These are phyloP conservation scores for Oryza nivara DNA, from an alignment of 176 grass and related monocot genomes.

Conservation along the genomic window DNA sequence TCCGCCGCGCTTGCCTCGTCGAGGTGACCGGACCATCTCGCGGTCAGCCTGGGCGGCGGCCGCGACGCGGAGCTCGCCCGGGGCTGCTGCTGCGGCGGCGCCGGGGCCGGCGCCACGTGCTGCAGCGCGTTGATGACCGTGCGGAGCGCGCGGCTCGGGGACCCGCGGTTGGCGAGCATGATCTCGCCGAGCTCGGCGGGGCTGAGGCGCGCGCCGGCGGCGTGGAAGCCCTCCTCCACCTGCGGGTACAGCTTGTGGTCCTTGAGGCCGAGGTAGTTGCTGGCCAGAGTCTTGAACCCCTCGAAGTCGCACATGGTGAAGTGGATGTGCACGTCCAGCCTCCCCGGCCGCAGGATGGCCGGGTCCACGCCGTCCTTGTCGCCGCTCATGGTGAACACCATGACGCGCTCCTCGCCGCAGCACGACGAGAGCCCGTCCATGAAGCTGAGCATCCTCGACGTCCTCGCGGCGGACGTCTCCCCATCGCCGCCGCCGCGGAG, in stretches of 20 bases:
- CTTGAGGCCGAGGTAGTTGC: slow-evolving; percentile 84
- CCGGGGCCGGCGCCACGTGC: slow-evolving; percentile 32
- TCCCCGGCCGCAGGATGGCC: slow-evolving; percentile 79
- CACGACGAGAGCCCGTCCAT: slow-evolving; percentile 90
- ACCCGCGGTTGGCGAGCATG: slow-evolving; percentile 83
- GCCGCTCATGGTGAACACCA: slow-evolving; percentile 92
- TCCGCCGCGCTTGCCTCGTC: slow-evolving; percentile 25
- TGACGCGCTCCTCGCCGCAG: slow-evolving; percentile 88
- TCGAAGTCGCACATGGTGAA: slow-evolving; percentile 92
- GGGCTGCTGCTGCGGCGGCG: background rate
- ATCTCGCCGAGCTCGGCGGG: slow-evolving; percentile 97
- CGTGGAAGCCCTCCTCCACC: slow-evolving; percentile 91
- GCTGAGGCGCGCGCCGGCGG: slow-evolving; percentile 69
- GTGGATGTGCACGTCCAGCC: slow-evolving; percentile 88
- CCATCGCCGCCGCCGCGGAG: slow-evolving; percentile 51
- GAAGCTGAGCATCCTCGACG: slow-evolving; percentile 66
- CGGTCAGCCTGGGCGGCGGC: slow-evolving; percentile 33
- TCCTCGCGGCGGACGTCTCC: slow-evolving; percentile 48
- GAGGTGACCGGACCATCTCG: slow-evolving; percentile 43
- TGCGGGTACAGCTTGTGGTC: slow-evolving; percentile 97
- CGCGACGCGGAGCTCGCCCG: background rate
- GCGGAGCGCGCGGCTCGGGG: slow-evolving; percentile 84
- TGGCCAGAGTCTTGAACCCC: slow-evolving; percentile 87
- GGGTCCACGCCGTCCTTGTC: slow-evolving; percentile 68
- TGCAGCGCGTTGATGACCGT: slow-evolving; percentile 82